Percentiles rank a stretch among this genome's conserved stretches.
Conservation (phyloP, 257 asterid genomes). For the Ligustrum vulgare region DNA sequence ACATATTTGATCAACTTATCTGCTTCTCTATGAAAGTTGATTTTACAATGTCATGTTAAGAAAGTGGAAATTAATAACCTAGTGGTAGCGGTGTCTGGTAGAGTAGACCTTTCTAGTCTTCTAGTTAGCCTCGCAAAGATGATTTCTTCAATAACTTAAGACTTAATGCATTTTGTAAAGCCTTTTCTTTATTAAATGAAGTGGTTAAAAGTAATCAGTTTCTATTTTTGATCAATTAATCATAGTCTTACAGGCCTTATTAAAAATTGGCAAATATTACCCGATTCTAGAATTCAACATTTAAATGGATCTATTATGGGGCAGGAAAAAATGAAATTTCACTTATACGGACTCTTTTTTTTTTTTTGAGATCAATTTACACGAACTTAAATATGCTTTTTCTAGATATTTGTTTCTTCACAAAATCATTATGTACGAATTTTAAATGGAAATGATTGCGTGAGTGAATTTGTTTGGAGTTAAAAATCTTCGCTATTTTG, state of each 20-base stretch:
- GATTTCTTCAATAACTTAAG: not conserved
- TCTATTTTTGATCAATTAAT: slow-evolving; percentile 6
- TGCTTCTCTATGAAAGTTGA: slow-evolving; percentile 16
- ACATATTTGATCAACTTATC: slow-evolving; percentile 13
- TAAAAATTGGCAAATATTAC: not conserved
- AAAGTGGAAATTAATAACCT: slow-evolving; percentile 4
- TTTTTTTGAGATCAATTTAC: not conserved
- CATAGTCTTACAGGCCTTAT: not conserved
- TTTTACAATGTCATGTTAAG: not conserved
- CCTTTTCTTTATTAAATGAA: slow-evolving; percentile 13
- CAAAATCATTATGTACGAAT: not conserved
- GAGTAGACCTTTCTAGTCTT: slow-evolving; percentile 5
- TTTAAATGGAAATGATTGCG: not conserved
- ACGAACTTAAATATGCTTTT: not conserved
- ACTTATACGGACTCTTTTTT: not conserved
- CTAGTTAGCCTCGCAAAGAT: slow-evolving; percentile 14
- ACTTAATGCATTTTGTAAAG: slow-evolving; percentile 1
- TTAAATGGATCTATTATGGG: slow-evolving; percentile 15
- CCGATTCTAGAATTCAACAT: slow-evolving; percentile 15
- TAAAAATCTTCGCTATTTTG: slow-evolving; percentile 1
- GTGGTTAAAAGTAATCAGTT: not conserved
- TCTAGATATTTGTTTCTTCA: not conserved
- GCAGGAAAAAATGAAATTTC: slow-evolving; percentile 7
- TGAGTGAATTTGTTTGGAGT: not conserved
- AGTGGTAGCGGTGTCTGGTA: not conserved